Base-by-base conservation (phyloP, 345 rosid species). In the Citrus unshiu region DNA sequence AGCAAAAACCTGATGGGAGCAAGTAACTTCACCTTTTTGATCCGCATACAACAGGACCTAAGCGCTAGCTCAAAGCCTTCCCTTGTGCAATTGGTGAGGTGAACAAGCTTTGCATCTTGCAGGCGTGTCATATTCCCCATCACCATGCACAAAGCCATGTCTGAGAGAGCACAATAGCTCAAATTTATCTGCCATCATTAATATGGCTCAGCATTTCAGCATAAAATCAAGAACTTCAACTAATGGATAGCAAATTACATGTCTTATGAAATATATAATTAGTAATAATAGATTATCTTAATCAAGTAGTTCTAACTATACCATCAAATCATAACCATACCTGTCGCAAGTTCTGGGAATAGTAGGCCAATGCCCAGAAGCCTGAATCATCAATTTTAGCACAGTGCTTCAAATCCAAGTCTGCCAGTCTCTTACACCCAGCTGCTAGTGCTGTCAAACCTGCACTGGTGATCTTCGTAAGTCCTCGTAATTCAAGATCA, bases 61-160 rank as follows among this genome's bases (percentile, higher is more conserved):
- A 93, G 85, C 3, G 95, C 93, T 35, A 93, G 91, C 87, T 93
- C 99, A 27, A 83, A 87, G 70, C 98, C 98, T 85, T 90, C 92
- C 25, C 87, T 89, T 0, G 93, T 88, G 80, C 88, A 94, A 83
- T 90, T 88, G 73, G 67, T 66, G 62, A 95, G 87, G 83, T 87
- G 88, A 65, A 93, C 95, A 75, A 95, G 81, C 83, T 95, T 91
- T n/a, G 86, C 98, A 5, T 95, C 99, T 82, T 93, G 99, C 77
- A 95, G 85, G 70, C 95, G 86, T 39, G 89, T 86, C 83, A 93
- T 83, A 79, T 90, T 95, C 68, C 93, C 90, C 97, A 95, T 89
- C 86, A 92, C 72, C 93, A 91, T 83, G 77, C 90, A 92, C 68
- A 95, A 77, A 35, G 85, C 84, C 84, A 80, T 70, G 79, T 86